Conservation (phyloP, 2,329 filamentous ascomycete species). For the Colletotrichum gigasporum region DNA sequence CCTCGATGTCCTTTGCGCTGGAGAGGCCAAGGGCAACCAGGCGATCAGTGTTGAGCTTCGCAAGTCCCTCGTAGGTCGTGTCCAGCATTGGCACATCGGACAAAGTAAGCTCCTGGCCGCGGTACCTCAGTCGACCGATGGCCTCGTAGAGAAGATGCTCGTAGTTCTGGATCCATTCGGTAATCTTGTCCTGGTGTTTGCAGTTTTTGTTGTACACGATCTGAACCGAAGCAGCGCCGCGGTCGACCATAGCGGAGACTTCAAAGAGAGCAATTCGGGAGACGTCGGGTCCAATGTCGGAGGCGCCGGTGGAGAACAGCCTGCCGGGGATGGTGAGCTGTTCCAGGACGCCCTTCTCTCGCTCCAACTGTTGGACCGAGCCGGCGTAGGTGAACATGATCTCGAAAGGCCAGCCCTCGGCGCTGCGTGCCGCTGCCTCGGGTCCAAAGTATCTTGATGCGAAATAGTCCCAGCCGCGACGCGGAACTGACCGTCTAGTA, state of each 20-base stretch:
- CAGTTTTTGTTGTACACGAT: constrained; percentile 55
- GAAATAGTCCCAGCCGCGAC: constrained; percentile 60
- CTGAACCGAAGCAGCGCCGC: constrained; percentile 54
- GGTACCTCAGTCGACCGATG: constrained; percentile 50
- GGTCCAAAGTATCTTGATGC: constrained; percentile 51
- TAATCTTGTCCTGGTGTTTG: constrained; percentile 52
- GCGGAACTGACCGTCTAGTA: constrained; percentile 52
- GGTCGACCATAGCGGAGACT: constrained; percentile 56
- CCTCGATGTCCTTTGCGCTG: constrained; percentile 56
- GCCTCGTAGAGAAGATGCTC: constrained; percentile 56
- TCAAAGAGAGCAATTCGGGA: constrained; percentile 62
- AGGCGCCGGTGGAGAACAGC: constrained; percentile 47
- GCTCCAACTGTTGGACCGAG: constrained; percentile 57
- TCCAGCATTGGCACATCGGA: constrained; percentile 59
- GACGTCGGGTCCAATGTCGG: constrained; percentile 55
- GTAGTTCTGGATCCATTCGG: constrained; percentile 57
- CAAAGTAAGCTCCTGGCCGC: constrained; percentile 58
- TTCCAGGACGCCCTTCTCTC: constrained; percentile 58
- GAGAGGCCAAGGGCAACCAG: constrained; percentile 50
- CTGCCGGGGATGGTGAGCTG: constrained; percentile 53
- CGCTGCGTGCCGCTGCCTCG: constrained; percentile 40
- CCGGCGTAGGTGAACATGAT: constrained; percentile 67
- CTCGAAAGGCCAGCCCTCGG: constrained; percentile 60
- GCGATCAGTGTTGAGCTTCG: constrained; percentile 53
- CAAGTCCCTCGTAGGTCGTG: constrained; percentile 55